Conservation (phyloP, 768 basidiomycete genomes). For the Mycena pura region DNA sequence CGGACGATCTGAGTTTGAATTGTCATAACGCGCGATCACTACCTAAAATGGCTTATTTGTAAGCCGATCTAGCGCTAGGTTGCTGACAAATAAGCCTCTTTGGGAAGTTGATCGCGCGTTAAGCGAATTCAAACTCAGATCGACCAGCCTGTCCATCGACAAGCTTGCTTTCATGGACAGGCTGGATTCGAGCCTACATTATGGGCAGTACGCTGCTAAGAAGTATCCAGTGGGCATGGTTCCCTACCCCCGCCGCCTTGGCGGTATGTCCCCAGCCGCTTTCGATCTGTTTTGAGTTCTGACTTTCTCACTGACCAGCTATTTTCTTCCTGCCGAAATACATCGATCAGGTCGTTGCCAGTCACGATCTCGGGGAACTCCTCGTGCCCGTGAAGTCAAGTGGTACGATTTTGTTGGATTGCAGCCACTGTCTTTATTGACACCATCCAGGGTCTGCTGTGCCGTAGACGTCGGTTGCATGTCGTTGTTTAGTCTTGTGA, state of each 20-base stretch:
- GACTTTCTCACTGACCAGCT: not conserved
- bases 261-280: not conserved
- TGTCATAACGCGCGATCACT: no score
- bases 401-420: not conserved
- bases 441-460: not conserved
- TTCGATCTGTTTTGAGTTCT: not conserved
- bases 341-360: not conserved
- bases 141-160: no score
- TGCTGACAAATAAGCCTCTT: no score
- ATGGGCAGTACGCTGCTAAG: not conserved
- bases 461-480: not conserved
- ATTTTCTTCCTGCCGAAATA: not conserved
- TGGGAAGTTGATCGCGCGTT: no score
- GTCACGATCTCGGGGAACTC: conserved; percentile 3
- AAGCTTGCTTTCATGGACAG: no score
- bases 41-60: no score
- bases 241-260: not conserved
- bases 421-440: not conserved
- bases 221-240: not conserved
- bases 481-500: not conserved
- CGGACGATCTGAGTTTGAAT: no score
- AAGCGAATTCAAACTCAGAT: no score
- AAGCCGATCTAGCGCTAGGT: no score
- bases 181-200: no score
- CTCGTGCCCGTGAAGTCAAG: not conserved